phyloP scores from a whole-genome alignment of 805 yeast species.

The Candida krabiensis region DNA sequence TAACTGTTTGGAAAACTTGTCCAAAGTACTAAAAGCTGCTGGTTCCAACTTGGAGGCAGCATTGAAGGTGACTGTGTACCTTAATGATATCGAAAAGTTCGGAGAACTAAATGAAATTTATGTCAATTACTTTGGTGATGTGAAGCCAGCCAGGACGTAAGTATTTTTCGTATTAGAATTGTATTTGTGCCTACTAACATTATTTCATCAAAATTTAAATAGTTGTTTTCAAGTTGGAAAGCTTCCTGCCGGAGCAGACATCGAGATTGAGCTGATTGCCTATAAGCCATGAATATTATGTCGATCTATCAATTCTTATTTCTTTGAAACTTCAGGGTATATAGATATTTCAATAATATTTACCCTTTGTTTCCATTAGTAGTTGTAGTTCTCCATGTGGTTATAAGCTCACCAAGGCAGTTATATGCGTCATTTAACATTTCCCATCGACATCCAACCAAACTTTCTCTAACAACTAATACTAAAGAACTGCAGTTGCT shows the following conservation, averaged over 20 bases:
- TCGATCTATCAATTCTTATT: too few relatives aligned
- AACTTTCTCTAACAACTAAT: constrained; percentile 16
- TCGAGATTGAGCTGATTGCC: neutral
- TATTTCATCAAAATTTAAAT: neutral
- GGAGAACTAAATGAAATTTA: neutral
- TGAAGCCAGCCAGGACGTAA: neutral
- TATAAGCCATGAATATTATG: neutral
- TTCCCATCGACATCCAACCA: constrained; percentile 26
- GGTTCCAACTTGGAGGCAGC: neutral
- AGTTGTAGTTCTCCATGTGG: too few relatives aligned
- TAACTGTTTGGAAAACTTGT: neutral
- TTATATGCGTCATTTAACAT: constrained; percentile 23
- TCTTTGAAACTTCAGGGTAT: too few relatives aligned
- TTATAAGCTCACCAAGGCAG: constrained; percentile 18
- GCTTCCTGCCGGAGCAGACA: neutral
- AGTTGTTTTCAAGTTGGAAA: neutral
- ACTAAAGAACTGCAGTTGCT: constrained; percentile 13
- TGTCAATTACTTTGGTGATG: neutral
- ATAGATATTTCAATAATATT: too few relatives aligned
- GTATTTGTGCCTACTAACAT: neutral
- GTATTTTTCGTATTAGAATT: neutral
- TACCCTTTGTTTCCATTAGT: too few relatives aligned
- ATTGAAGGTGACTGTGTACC: neutral
- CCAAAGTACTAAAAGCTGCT: neutral
- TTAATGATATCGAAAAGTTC: neutral